A percentile compares a stretch with the other conserved stretches of the same genome.
Evolutionary conservation across 2,329 filamentous ascomycete species (phyloP).

Genomic region (Aureobasidium sp.): DNA sequence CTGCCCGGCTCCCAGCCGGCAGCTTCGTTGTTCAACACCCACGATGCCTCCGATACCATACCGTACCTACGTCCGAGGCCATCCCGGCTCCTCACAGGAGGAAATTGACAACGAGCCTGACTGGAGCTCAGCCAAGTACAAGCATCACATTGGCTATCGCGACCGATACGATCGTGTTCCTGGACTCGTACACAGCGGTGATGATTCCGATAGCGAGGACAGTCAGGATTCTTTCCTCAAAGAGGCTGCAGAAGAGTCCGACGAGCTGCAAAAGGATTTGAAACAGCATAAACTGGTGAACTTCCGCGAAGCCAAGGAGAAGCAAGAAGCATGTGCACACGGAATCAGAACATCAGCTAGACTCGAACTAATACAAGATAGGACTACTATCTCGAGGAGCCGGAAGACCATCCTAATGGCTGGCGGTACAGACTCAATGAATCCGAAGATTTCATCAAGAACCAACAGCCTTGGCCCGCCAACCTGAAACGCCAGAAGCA

Average conservation of each 20-base stretch:
- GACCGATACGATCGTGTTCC: slow-evolving; percentile 32
- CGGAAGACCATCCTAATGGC: slow-evolving; percentile 38
- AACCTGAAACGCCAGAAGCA: slow-evolving; percentile 35
- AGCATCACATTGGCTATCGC: slow-evolving; percentile 36
- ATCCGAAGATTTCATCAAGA: slow-evolving; percentile 45
- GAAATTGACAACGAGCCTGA: slow-evolving; percentile 40
- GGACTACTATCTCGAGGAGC: slow-evolving; percentile 39
- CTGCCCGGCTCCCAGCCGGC: not conserved
- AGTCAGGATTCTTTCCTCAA: slow-evolving; percentile 20
- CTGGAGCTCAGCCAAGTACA: slow-evolving; percentile 36
- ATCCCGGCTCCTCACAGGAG: slow-evolving; percentile 33
- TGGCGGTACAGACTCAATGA: slow-evolving; percentile 46
- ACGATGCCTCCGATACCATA: slow-evolving; percentile 28
- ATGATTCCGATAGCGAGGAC: slow-evolving; percentile 19
- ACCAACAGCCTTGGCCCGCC: slow-evolving; percentile 42
- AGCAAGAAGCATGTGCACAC: slow-evolving; percentile 19
- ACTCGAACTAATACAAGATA: slow-evolving; percentile 16
- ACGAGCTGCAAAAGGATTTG: slow-evolving; percentile 24
- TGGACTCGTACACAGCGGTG: slow-evolving; percentile 33
- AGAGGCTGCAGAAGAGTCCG: slow-evolving; percentile 23
- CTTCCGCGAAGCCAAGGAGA: slow-evolving; percentile 32
- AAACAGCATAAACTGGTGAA: slow-evolving; percentile 31
- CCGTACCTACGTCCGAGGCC: slow-evolving; percentile 25
- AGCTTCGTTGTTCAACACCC: not conserved
- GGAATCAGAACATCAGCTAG: not conserved